Conservation (phyloP, 495 filamentous ascomycete genomes). For the Rostrohypoxylon terebratum region DNA sequence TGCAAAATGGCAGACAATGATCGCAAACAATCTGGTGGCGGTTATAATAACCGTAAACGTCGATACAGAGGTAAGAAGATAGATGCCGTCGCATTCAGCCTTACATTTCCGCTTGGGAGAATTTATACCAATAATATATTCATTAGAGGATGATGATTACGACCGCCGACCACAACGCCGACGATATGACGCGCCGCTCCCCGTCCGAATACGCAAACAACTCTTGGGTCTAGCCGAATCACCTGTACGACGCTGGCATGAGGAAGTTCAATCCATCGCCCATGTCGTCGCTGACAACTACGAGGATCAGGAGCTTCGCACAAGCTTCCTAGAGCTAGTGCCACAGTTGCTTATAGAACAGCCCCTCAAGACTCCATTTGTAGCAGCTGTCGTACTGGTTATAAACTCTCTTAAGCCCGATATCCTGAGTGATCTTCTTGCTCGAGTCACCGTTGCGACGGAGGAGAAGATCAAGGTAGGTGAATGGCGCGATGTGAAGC, state of each 20-base stretch:
- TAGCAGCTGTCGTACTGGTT: constrained; percentile 81
- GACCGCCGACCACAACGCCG: constrained; percentile 79
- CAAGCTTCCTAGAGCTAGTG: constrained; percentile 75
- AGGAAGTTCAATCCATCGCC: constrained; percentile 81
- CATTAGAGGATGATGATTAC: constrained; percentile 73
- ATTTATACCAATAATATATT: constrained; percentile 53
- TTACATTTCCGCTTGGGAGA: constrained; percentile 4
- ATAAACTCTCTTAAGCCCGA: constrained; percentile 80
- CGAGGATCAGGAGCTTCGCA: constrained; percentile 76
- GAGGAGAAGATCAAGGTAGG: constrained; percentile 75
- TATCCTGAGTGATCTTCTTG: constrained; percentile 74
- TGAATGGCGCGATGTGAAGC: constrained; percentile 90
- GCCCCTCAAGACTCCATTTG: constrained; percentile 94
- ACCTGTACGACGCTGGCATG: constrained; percentile 80
- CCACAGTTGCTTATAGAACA: constrained; percentile 87
- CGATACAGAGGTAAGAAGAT: constrained; percentile 63
- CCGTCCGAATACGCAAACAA: constrained; percentile 81
- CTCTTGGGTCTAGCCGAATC: constrained; percentile 88
- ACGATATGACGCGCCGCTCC: constrained; percentile 81
- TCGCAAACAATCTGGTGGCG: constrained; percentile 66
- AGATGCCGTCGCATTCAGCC: constrained; percentile 14
- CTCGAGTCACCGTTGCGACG: constrained; percentile 64
- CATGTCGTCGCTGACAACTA: constrained; percentile 80
- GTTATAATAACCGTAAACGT: constrained; percentile 73
- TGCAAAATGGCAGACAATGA: constrained; percentile 79